These are phyloP conservation scores for Scutellaria minor DNA, from an alignment of 257 asterid genomes.

Conservation along the genomic window DNA sequence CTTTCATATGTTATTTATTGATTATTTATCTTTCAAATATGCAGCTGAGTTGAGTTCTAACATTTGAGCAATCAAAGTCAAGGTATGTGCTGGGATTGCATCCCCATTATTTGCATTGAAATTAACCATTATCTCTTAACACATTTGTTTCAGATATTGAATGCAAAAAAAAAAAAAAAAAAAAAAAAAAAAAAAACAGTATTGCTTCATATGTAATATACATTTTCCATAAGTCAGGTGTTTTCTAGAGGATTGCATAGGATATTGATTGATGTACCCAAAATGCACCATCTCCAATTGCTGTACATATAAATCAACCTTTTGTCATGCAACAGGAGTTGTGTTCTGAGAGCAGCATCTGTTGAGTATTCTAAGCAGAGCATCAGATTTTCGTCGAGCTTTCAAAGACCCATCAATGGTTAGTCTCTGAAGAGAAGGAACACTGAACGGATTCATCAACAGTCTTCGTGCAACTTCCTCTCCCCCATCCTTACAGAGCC, in stretches of 20 bases:
- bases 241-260: conserved; percentile 19
- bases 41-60: conserved; percentile 15
- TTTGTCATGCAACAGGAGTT: conserved; percentile 10
- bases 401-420: conserved; percentile 61
- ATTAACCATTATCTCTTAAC: conserved; percentile 17
- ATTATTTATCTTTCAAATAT: conserved; percentile 3
- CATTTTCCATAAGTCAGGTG: conserved; percentile 14
- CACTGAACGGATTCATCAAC: conserved; percentile 74
- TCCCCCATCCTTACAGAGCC: conserved; percentile 79
- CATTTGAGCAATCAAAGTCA: conserved; percentile 5
- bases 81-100: conserved; percentile 1
- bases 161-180: conserved; percentile 23
- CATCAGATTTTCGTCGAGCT: conserved; percentile 82
- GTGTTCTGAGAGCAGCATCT: conserved; percentile 70
- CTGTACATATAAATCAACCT: conserved; percentile 26
- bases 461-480: conserved; percentile 73
- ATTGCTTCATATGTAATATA: conserved; percentile 22
- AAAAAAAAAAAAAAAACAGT: not conserved
- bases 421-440: conserved; percentile 74
- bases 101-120: not conserved
- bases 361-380: conserved; percentile 80
- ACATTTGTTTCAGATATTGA: conserved; percentile 14
- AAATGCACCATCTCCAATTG: conserved; percentile 32
- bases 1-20: conserved; percentile 12
- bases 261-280: not conserved